Base-by-base conservation (phyloP, 805 yeast genomes). In the Candida ortonii region DNA sequence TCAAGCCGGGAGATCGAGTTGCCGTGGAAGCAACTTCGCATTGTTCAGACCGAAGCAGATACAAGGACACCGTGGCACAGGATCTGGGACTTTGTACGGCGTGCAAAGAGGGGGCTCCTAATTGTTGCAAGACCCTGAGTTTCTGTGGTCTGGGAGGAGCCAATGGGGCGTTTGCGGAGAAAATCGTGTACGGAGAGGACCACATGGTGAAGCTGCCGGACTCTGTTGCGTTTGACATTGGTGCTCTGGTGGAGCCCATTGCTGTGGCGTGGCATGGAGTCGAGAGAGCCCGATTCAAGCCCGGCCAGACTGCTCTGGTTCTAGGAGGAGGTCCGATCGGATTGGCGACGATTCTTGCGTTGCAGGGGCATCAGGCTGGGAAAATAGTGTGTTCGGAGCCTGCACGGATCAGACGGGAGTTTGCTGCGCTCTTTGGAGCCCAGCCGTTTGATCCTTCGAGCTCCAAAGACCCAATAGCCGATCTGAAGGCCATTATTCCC, bases 281-380 rank as follows among this genome's bases (percentile, higher is more conserved):
- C 20, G 62, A 67, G 38, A 59, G 68, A 4, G 59, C 76, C 0
- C 51, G 47, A 12, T 69, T 73, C 45, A 50, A 61, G 36, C 57
- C 49, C 15, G 79, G 78, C 18, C 62, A 50, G 36, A 53, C 68
- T 6, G 79, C 77, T 7, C 53, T 75, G 26, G 70, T 76, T 12
- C 49, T 76, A 7, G 81, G 82, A 14, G 72, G 75, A n/a, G 83
- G 83, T 4, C 79, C 81, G 10, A 76, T 76, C 48, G 82, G 83
- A 5, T 56, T 78, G 16, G 73, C 81, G 15, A 67, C 79, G 3
- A 61, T 76, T n/a, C 55, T 77, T 28, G 79, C 76, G 7, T 50
- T 71, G 34, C 66, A 70, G 42, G 80, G 77, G 4, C 69, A 70
- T 40, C 59, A 57, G 15, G 71, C 70, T 3, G 60, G 67, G n/a